These are phyloP conservation scores for Tylopilus vinaceipallidus DNA, from an alignment of 768 basidiomycete species.

Conservation along the genomic window DNA sequence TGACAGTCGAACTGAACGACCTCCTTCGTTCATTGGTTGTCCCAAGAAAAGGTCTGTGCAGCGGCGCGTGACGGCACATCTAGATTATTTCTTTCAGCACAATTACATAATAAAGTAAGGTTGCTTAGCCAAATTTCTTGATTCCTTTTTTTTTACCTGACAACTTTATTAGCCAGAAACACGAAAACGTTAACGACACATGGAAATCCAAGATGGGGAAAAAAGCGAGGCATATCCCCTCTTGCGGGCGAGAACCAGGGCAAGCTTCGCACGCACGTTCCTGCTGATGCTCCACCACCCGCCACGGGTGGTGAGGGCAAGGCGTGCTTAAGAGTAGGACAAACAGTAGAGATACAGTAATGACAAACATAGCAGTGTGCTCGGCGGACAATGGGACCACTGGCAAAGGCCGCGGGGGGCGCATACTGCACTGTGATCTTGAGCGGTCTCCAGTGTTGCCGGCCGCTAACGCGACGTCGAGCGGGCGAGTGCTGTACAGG, in stretches of 20 bases:
- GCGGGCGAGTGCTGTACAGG: background rate
- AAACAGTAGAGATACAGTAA: background rate
- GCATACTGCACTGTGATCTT: background rate
- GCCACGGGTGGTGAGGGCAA: conserved; percentile 13
- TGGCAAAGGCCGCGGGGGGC: background rate
- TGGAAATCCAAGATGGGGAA: conserved; percentile 9
- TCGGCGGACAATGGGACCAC: background rate
- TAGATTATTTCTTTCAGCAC: background rate
- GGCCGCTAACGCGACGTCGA: background rate
- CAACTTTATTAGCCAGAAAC: background rate
- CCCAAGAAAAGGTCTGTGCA: background rate
- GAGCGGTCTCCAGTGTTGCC: background rate
- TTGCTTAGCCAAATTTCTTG: background rate
- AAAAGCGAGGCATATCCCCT: conserved; percentile 10
- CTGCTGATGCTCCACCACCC: conserved; percentile 19
- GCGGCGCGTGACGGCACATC: background rate
- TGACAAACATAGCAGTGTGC: background rate
- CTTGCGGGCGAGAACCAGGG: conserved; percentile 13
- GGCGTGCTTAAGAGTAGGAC: conserved; percentile 10
- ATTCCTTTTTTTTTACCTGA: conserved; percentile 3
- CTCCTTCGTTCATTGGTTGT: background rate
- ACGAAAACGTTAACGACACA: background rate
- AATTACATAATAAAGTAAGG: background rate
- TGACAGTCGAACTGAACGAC: background rate
- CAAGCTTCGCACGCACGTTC: conserved; percentile 30